A percentile compares a stretch with the other conserved stretches of the same genome.
phyloP scores from a whole-genome alignment of 1,284 basidiomycete genomes.

The Apiotrichum gracile region DNA sequence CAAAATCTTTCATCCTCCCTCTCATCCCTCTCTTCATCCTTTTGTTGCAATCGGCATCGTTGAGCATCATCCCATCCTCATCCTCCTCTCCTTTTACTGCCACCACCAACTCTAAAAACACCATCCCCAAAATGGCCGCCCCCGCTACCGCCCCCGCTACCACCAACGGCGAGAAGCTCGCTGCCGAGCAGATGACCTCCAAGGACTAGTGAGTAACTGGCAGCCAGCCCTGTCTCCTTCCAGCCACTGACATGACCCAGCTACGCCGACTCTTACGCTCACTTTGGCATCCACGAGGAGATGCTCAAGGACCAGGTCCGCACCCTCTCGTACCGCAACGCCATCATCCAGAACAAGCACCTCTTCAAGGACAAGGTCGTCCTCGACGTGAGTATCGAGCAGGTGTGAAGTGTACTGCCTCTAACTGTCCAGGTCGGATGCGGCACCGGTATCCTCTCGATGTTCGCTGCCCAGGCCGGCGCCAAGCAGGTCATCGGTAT shows the following conservation, averaged over 20 bases:
- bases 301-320: constrained; percentile 98
- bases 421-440: constrained; percentile 62
- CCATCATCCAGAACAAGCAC: constrained; percentile 91
- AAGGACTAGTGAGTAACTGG: constrained; percentile 40
- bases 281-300: constrained; percentile 84
- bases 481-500: constrained; percentile 95
- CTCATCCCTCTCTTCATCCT: too few relatives aligned
- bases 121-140: constrained; percentile 14
- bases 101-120: neutral
- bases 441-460: constrained; percentile 95
- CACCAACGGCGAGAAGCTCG: constrained; percentile 32
- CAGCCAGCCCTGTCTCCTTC: neutral
- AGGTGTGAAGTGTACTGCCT: neutral
- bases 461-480: constrained; percentile 98
- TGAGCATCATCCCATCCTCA: too few relatives aligned
- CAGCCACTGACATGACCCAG: constrained; percentile 53
- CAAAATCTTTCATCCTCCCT: too few relatives aligned
- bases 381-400: constrained; percentile 61
- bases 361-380: constrained; percentile 96
- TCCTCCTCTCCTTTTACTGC: neutral
- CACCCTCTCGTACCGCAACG: constrained; percentile 88
- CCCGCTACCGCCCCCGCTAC: constrained; percentile 20
- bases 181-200: constrained; percentile 41
- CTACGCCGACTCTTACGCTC: constrained; percentile 82
- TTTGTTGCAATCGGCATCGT: too few relatives aligned